Base-by-base conservation (phyloP, 345 rosid genomes). In the Citrus cavaleriei region DNA sequence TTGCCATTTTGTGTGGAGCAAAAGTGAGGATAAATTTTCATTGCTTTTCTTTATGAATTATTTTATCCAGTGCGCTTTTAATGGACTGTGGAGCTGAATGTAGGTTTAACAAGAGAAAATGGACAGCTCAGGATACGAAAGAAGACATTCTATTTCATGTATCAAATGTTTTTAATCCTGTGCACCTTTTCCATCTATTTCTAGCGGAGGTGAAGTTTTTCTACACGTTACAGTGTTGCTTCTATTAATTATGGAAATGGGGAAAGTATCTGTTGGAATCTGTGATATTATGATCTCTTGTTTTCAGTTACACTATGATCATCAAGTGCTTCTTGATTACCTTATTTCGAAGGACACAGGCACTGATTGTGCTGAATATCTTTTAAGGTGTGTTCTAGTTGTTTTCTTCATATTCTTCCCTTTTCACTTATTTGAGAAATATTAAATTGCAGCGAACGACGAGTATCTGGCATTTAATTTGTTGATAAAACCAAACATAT, bases 291-390 rank as follows among this genome's bases (percentile, higher is more conserved):
- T 54, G 61, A 71, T 72, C 65, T 73, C 68, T 46, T 82, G 19
- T 22, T 12, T 80, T 77, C 88, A 95, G 98, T 79, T 95, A 82
- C 93, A 87, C 77, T 95, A 90, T 83, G 98, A 92, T 84, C 97
- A 95, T 84, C 92, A 92, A 84, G 95, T 92, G 80, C 93, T 95
- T 83, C 97, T 95, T 70, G 96, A 95, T 89, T 93, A 90, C 88
- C 97, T 92, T 74, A 91, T 92, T 80, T 92, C 98, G 40, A 92
- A 89, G 83, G 98, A 92, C 79, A 83, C 81, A 0, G 95, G 99
- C 80, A 83, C 84, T 78, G 84, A 80, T 80, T 90, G 95, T 82
- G 96, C 93, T 60, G 96, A 92, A 73, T 95, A 92, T 87, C 90
- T 95, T 49, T 83, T 95, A 70, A 90, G 95, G 99, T 90, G 46